Base-by-base conservation (phyloP, 305 asterid genomes). In the Nicotiana rustica region DNA sequence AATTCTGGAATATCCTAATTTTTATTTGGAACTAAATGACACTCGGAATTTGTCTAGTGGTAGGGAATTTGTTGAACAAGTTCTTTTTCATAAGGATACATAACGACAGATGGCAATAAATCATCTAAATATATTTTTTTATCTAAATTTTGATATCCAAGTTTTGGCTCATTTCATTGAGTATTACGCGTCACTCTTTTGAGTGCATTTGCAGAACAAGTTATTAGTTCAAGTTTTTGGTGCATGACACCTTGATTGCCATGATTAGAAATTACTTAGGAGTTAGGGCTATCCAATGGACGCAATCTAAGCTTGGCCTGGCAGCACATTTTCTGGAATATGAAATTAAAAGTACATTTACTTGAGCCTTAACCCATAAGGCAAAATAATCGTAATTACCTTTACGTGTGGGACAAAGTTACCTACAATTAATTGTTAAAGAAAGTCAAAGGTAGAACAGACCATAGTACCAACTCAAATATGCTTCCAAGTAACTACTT, bases 351-450 rank as follows among this genome's bases (percentile, higher is more conserved):
- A 4, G 57, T 62, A 62, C 21, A 47, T 6, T 73, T 21, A 49
- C 61, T 73, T 73, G 44, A 49, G 15, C 25, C 9, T 1, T 41
- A 41, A 41, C 44, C n/a, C 65, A n/a, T 6, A 29, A 13, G 47
- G 25, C 44, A 49, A 14, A 47, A 25, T 75, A 75, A 52, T 52
- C 15, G 29, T 52, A 73, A 73, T 21, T 73, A 75, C 13, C 29
- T 52, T 75, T 49, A 15, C 80, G 65, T 52, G 80, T 49, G 65
- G 65, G 65, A 9, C 12, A 75, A 29, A 52, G 47, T 75, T 52
- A 49, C 21, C 79, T 25, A 73, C 15, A 14, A 49, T 7, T 49
- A 49, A 8, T 44, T 19, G 60, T 49, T 21, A 41, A 15, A 25
- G 8, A 73, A 73, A 73, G 79, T 73, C 64, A 52, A 49, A 25